These are phyloP conservation scores for Sedum album DNA, from an alignment of 164 flowering plant species.

Conservation along the genomic window DNA sequence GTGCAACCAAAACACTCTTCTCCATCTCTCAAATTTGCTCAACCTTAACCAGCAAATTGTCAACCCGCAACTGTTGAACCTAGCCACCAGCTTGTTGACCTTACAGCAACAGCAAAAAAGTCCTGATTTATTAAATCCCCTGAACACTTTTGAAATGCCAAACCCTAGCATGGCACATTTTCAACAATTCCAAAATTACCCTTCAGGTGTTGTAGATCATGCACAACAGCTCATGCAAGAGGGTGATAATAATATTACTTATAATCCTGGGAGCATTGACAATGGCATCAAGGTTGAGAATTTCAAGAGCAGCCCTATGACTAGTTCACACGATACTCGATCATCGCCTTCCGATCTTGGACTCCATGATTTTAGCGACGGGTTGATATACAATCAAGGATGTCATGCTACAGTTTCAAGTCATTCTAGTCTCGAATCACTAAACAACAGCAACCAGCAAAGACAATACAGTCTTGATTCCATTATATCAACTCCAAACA, in stretches of 20 bases:
- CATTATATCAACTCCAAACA: neutral
- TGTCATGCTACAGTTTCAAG: neutral
- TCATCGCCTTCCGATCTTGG: neutral
- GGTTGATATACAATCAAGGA: neutral
- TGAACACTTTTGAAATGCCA: too few species aligned
- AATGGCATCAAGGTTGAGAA: neutral
- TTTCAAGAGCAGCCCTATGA: slow-evolving; percentile 3
- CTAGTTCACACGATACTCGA: neutral
- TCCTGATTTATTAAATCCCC: too few species aligned
- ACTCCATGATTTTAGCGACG: neutral
- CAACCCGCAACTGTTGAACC: too few species aligned
- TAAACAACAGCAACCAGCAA: neutral
- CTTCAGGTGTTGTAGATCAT: neutral
- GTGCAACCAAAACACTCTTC: slow-evolving; percentile 31
- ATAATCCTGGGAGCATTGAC: neutral
- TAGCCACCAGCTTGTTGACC: too few species aligned
- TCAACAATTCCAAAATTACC: neutral
- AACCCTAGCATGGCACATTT: too few species aligned
- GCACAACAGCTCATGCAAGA: slow-evolving; percentile 5
- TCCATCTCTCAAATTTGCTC: slow-evolving; percentile 41
- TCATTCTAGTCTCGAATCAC: neutral
- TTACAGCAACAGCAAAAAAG: too few species aligned
- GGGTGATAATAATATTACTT: neutral
- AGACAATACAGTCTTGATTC: too few species aligned
- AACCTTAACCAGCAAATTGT: slow-evolving; percentile 37